These are phyloP conservation scores for Pichia sp. DNA, from an alignment of 1,139 yeast species.

Conservation along the genomic window DNA sequence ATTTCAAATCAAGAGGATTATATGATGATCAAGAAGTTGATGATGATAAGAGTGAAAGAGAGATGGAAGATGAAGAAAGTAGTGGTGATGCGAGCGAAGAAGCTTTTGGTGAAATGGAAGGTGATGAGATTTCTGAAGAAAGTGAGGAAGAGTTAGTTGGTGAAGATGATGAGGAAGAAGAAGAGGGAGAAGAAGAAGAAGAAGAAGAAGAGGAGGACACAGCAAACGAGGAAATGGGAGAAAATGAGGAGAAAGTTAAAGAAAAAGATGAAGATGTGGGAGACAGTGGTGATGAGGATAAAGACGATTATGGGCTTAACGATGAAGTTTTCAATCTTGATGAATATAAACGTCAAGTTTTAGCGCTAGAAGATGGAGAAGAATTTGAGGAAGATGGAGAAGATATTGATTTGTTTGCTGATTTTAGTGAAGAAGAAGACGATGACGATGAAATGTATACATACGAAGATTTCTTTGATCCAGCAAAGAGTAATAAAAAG, in stretches of 20 bases:
- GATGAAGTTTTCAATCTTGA: slow-evolving; percentile 84
- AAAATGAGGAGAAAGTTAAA: slow-evolving; percentile 21
- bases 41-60: slow-evolving; percentile 23
- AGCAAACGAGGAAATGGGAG: slow-evolving; percentile 21
- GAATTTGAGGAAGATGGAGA: slow-evolving; percentile 36
- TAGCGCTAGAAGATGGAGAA: slow-evolving; percentile 51
- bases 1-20: slow-evolving; percentile 28
- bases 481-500: slow-evolving; percentile 27
- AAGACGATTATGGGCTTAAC: slow-evolving; percentile 60
- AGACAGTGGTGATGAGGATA: slow-evolving; percentile 10
- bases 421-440: slow-evolving; percentile 51
- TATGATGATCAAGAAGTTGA: slow-evolving; percentile 27
- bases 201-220: slow-evolving; percentile 32
- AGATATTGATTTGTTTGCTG: slow-evolving; percentile 59
- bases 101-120: slow-evolving; percentile 22
- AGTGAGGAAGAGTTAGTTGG: slow-evolving; percentile 22
- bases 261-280: slow-evolving; percentile 15
- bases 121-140: slow-evolving; percentile 24
- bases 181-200: slow-evolving; percentile 35
- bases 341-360: slow-evolving; percentile 73
- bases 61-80: slow-evolving; percentile 25
- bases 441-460: slow-evolving; percentile 65
- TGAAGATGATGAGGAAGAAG: slow-evolving; percentile 21
- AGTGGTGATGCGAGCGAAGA: too few relatives aligned
- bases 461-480: slow-evolving; percentile 60